Evolutionary conservation across 768 basidiomycete genomes (phyloP).

Genomic region (Boletus rubroflammeus): DNA sequence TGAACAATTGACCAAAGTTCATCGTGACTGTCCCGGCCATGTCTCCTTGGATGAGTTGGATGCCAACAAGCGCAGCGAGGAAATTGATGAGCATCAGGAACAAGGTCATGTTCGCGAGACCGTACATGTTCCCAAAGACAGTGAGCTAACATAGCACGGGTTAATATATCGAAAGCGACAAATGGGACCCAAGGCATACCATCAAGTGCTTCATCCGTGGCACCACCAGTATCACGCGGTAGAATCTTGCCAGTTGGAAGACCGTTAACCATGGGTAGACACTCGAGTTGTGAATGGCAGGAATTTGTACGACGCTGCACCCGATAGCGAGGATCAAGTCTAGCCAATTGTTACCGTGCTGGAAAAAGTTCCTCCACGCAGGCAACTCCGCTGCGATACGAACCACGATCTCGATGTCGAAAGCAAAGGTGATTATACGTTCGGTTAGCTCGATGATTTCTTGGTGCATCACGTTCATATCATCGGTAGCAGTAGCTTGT

Average conservation of each 20-base stretch:
- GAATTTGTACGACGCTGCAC: constrained; percentile 81
- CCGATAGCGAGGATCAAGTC: constrained; percentile 75
- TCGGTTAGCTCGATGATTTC: constrained; percentile 61
- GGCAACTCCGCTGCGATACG: constrained; percentile 71
- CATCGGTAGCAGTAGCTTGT: constrained; percentile 64
- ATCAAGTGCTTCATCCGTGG: constrained; percentile 88
- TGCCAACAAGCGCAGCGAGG: constrained; percentile 75
- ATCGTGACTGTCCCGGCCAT: constrained; percentile 48
- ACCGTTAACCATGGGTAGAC: constrained; percentile 88
- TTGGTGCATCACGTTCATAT: constrained; percentile 44
- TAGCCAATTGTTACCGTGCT: constrained; percentile 57
- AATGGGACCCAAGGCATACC: constrained; percentile 39
- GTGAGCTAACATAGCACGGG: constrained; percentile 49
- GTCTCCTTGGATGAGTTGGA: constrained; percentile 87
- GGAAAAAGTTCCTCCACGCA: constrained; percentile 79
- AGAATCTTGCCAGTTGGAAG: constrained; percentile 84
- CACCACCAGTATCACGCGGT: constrained; percentile 85
- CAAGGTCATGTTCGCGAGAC: constrained; percentile 85
- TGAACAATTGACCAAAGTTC: constrained; percentile 81
- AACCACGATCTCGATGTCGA: constrained; percentile 84
- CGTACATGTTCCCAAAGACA: constrained; percentile 90
- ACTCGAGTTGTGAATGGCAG: constrained; percentile 57
- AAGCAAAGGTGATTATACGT: constrained; percentile 72
- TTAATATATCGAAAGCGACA: constrained; percentile 5
- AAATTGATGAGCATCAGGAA: constrained; percentile 89